Base-by-base conservation (phyloP, 2,329 filamentous ascomycete species). In the Colletotrichum camelliae region DNA sequence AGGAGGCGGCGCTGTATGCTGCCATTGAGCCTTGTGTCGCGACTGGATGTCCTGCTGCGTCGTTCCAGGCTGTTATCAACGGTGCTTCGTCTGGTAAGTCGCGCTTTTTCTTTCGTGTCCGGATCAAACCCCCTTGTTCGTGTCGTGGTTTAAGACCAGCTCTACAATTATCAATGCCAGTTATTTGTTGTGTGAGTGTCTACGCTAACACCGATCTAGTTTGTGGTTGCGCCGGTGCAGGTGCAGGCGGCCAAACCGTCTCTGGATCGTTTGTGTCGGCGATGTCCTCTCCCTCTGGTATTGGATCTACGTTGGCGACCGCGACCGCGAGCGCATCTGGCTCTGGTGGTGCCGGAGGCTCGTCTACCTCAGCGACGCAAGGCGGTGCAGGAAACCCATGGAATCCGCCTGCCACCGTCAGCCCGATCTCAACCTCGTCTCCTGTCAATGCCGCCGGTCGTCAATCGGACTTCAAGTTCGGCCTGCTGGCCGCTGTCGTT, bases 1-100 rank as follows among this genome's bases (percentile, higher is more conserved):
- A 78, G 15, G 79, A 78, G 7, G 72, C 76, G 29, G 77, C 75
- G 13, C 72, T 83, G 2, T 80, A 80, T 4, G 62, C 76, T 39
- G 74, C 80, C 29, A 77, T 82, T 35, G 77, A 80, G 16, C 81
- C 81, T 12, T 83, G 81, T 64, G 80, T 83, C 2, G 77, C 78
- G 2, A 81, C 78, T 1, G 80, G 78, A 4, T 83, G 82, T 52
- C 78, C 77, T 1, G 58, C 79, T 7, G 77, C 72, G 4, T 78
- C 79, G 2, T 72, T 82, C 27, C 77, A 76, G 16, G 80, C 76
- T 27, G 80, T 83, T 7, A 80, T 82, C 48, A 72, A 73, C 15
- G 82, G 81, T 10, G 81, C 81, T 4, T 74, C 75, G 4, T 67
- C 75, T 3, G 75, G 75, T 75, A 48, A 33, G 68, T 65, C 18